Conservation (phyloP, 176 grass and related monocot species). For the Paspalum notatum region DNA sequence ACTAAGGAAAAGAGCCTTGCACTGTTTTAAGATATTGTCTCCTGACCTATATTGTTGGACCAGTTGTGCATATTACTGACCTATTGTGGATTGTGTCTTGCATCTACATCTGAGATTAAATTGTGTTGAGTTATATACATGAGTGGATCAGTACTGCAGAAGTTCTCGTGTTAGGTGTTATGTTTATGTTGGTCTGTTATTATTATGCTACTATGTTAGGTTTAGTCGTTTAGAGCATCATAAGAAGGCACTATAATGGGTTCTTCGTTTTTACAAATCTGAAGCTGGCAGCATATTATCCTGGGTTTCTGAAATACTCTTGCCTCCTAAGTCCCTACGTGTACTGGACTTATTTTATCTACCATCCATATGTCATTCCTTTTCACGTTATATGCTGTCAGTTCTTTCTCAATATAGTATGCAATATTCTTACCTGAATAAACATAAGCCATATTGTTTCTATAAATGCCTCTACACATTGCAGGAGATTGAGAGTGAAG, state of each 20-base stretch:
- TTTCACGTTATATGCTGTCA: background rate
- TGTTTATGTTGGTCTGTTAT: background rate
- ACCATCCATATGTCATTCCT: background rate
- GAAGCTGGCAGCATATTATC: background rate
- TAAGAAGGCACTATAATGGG: constrained; percentile 12
- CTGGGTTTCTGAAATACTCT: constrained; percentile 13
- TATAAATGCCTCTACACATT: constrained; percentile 14
- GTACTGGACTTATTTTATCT: background rate
- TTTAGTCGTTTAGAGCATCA: background rate
- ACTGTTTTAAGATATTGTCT: background rate
- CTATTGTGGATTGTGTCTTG: background rate
- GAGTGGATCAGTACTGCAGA: background rate
- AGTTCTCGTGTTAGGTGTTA: background rate
- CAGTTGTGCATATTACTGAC: background rate
- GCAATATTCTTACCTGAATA: background rate
- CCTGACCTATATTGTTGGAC: background rate
- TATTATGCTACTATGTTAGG: background rate
- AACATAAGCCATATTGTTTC: constrained; percentile 1
- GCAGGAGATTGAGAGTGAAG: constrained; percentile 92
- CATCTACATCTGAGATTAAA: constrained; percentile 6
- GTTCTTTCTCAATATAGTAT: background rate
- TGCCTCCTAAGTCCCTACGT: background rate
- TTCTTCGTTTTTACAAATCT: background rate
- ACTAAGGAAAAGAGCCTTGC: background rate
- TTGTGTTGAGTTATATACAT: background rate